phyloP scores from a whole-genome alignment of 371 early-diverging fungal genomes.

The Mucor velutinosus region DNA sequence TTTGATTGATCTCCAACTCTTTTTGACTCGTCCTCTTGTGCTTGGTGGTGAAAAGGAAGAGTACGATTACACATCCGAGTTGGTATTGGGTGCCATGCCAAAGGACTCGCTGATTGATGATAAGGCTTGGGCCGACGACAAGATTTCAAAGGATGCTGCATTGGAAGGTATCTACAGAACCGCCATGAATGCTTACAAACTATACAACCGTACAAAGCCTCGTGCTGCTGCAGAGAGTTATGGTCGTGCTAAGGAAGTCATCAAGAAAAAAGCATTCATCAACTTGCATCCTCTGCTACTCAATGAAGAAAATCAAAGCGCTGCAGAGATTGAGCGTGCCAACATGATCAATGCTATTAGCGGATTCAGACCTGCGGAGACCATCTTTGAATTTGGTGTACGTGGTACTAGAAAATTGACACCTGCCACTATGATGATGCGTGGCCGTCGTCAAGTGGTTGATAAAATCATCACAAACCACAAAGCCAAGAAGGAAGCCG shows the following conservation, averaged over 20 bases:
- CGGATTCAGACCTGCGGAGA: conserved; percentile 85
- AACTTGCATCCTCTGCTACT: conserved; percentile 80
- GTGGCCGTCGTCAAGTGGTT: conserved; percentile 69
- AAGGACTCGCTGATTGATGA: conserved; percentile 66
- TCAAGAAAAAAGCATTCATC: conserved; percentile 53
- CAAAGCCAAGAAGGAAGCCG: conserved; percentile 17
- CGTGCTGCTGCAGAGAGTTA: conserved; percentile 87
- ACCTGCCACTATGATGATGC: conserved; percentile 78
- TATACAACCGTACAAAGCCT: conserved; percentile 82
- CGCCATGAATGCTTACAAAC: conserved; percentile 83
- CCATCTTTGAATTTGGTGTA: conserved; percentile 90
- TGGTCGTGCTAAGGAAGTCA: conserved; percentile 82
- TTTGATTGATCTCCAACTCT: conserved; percentile 90
- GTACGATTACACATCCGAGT: conserved; percentile 78
- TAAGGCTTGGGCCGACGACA: conserved; percentile 69
- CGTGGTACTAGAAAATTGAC: conserved; percentile 78
- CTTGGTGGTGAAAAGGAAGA: conserved; percentile 56
- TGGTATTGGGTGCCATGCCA: conserved; percentile 84
- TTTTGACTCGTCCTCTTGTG: conserved; percentile 77
- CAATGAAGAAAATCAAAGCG: conserved; percentile 25
- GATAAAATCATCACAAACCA: conserved; percentile 60
- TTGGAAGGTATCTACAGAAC: conserved; percentile 68
- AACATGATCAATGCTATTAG: conserved; percentile 74
- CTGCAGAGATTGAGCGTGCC: conserved; percentile 60
- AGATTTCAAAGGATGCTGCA: conserved; percentile 61